Evolutionary conservation across 768 basidiomycete genomes (phyloP), one percentile per base, ranked within the genome.

Genomic region (Suillus hirtellus): DNA sequence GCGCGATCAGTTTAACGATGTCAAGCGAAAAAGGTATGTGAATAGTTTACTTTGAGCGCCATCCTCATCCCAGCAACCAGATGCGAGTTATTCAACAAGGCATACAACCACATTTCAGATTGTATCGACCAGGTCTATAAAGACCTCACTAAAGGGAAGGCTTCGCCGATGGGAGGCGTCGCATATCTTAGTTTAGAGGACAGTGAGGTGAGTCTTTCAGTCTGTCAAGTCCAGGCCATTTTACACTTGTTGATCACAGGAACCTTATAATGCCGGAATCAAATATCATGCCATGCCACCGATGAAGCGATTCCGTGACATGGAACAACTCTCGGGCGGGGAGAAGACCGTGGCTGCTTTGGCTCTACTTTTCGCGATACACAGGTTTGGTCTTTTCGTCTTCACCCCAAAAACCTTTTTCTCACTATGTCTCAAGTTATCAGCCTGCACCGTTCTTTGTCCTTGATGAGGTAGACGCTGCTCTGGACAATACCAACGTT

Each of bases 251-350:
- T 44, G 47, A 65, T 65, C 15, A 59, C 65, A 92, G 91, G 91
- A 93, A 76, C 93, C 93, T 1, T 95, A 95, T 67, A 81, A 80
- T 24, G 88, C 86, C 43, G 94, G 97, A 60, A 93, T 99, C 79
- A 98, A 97, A 76, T 99, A 99, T 73, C 96, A 99, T 71, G 96
- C 96, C 1, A 99, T 99, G 97, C 97, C 97, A 0, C 97, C 97
- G 0, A 96, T 98, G 90, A 99, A 99, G 75, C 91, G 95, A 2
- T 99, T 99, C 84, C 85, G 96, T 65, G 97, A 99, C 73, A 99
- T 99, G 96, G 96, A 98, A 64, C 96, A 99, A 74, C 81, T 99
- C 15, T 99, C 96, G 0, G 97, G 96, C 60, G 97, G 96, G 24
- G 97, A 99, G 75, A 98, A 99, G 80, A 99, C 97, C 0, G 96